Conservation (phyloP, 169 alveolate species). For the Plasmodium vinckei region DNA sequence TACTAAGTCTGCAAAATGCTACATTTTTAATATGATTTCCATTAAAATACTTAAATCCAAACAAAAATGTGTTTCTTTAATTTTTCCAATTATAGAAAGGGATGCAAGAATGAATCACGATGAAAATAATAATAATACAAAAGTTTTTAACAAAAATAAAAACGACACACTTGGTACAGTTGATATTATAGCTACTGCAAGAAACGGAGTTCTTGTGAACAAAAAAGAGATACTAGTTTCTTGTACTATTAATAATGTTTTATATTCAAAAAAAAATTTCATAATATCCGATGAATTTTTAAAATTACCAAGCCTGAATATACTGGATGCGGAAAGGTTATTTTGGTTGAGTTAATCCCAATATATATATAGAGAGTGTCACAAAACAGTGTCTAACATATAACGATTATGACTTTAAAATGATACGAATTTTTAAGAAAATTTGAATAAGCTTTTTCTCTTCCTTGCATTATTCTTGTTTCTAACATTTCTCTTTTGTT, state of each 20-base stretch:
- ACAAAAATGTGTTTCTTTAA: not conserved
- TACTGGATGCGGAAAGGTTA: constrained; percentile 72
- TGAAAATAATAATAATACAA: constrained; percentile 29
- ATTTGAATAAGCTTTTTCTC: no score
- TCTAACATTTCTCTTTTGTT: constrained; percentile 8
- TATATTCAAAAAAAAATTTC: constrained; percentile 55
- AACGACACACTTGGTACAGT: constrained; percentile 71
- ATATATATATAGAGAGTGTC: not conserved
- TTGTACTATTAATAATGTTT: constrained; percentile 57
- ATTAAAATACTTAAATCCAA: not conserved
- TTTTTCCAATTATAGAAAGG: constrained; percentile 26
- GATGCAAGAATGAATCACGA: constrained; percentile 31
- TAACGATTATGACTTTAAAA: no score
- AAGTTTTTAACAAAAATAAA: constrained; percentile 75
- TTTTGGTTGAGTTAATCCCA: not conserved
- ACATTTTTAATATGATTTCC: not conserved
- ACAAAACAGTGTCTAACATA: no score
- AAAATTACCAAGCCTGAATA: constrained; percentile 55
- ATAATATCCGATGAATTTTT: constrained; percentile 10
- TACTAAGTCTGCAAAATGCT: not conserved
- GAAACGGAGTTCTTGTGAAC: constrained; percentile 63
- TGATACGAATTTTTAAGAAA: no score
- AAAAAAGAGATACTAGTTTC: constrained; percentile 49
- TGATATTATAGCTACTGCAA: constrained; percentile 66
- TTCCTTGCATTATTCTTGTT: not conserved